Conservation (phyloP, 75 land plant species). For the Pseudotsuga menziesii region DNA sequence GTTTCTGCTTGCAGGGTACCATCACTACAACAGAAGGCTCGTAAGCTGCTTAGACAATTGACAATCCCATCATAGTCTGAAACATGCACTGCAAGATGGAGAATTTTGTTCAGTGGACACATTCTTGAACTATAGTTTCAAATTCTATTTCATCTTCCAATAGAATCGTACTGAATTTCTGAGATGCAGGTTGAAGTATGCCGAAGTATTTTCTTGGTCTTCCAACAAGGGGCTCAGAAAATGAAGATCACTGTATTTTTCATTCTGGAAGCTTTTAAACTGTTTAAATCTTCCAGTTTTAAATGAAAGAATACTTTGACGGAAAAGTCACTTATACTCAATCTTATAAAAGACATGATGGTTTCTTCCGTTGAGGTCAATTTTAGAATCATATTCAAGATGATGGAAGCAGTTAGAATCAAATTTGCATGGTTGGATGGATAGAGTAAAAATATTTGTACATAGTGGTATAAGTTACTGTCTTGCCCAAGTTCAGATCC, state of each 20-base stretch:
- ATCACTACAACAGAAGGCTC: conserved; percentile 7
- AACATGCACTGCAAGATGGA: not conserved
- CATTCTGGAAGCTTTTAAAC: not conserved
- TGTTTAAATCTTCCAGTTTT: not conserved
- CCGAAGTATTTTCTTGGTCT: not conserved
- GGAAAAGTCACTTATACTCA: not conserved
- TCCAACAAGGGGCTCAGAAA: not conserved
- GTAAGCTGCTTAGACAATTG: conserved; percentile 6
- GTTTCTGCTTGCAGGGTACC: conserved; percentile 12
- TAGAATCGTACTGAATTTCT: not conserved
- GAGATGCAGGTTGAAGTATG: not conserved
- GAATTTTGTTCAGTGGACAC: not conserved
- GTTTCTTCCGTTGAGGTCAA: not conserved
- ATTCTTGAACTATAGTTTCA: not conserved
- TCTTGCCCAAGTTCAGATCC: not conserved
- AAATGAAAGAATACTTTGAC: not conserved
- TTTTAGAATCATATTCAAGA: not conserved
- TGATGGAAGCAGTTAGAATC: not conserved
- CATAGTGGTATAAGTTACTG: not conserved
- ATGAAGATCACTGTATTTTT: not conserved
- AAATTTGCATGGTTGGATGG: not conserved
- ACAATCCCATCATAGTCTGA: not conserved
- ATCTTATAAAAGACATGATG: not conserved
- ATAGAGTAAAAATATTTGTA: not conserved
- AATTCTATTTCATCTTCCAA: not conserved